These are phyloP conservation scores for Acidiella bohemica DNA, from an alignment of 495 filamentous ascomycete species.

Conservation along the genomic window DNA sequence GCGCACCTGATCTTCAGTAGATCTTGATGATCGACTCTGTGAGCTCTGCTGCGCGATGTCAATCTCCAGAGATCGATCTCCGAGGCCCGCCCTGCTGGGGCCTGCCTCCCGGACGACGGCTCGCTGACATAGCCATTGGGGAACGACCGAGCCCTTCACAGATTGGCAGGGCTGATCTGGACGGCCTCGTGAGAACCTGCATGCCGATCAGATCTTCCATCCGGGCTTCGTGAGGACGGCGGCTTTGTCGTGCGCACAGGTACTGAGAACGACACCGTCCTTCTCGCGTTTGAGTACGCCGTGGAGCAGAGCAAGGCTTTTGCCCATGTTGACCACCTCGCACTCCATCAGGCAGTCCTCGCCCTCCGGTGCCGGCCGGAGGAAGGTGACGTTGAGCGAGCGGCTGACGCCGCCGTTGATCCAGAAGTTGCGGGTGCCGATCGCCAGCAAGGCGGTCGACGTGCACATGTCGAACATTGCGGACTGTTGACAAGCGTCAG, in stretches of 20 bases:
- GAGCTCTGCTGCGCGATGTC: no score
- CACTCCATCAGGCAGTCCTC: slow-evolving; percentile 24
- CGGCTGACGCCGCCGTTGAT: slow-evolving; percentile 26
- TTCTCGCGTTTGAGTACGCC: slow-evolving; percentile 19
- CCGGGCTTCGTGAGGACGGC: slow-evolving; percentile 14
- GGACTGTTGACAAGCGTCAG: slow-evolving; percentile 16
- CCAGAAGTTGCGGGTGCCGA: slow-evolving; percentile 23
- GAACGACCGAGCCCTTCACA: no score
- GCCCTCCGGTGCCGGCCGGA: slow-evolving; percentile 25
- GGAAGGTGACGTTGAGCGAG: slow-evolving; percentile 28
- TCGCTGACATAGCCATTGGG: no score
- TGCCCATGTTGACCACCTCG: slow-evolving; percentile 26
- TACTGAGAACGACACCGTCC: slow-evolving; percentile 24
- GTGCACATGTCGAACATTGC: slow-evolving; percentile 30
- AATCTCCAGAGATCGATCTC: no score
- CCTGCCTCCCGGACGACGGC: no score
- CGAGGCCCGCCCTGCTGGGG: no score
- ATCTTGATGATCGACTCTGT: no score
- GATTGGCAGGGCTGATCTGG: no score
- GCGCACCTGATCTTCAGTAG: no score
- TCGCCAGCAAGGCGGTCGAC: slow-evolving; percentile 18
- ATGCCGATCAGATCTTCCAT: slow-evolving; percentile 19
- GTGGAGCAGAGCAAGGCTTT: slow-evolving; percentile 20
- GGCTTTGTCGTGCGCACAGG: slow-evolving; percentile 31
- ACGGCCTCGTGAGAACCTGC: not conserved